Conservation (phyloP, 2,329 filamentous ascomycete species). For the Trichoderma afroharzianum region DNA sequence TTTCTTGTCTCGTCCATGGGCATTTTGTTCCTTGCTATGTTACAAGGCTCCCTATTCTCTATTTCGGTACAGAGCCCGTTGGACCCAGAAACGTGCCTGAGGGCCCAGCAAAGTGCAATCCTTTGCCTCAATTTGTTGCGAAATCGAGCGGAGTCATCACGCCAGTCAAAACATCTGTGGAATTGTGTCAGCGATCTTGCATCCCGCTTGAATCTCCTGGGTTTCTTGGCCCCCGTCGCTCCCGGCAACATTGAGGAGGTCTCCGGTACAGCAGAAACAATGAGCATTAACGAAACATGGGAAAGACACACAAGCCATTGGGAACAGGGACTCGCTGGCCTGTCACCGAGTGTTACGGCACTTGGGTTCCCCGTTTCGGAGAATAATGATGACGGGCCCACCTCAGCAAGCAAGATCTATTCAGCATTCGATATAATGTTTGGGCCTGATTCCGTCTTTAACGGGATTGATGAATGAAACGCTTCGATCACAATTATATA, state of each 20-base stretch:
- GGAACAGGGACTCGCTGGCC: neutral
- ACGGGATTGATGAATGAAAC: no score
- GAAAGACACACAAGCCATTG: neutral
- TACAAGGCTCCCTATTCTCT: neutral
- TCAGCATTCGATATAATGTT: neutral
- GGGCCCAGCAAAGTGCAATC: neutral
- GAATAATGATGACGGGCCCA: neutral
- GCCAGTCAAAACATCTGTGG: neutral
- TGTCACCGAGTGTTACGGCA: neutral
- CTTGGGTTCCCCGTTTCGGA: neutral
- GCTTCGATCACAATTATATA: neutral
- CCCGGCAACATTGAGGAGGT: neutral
- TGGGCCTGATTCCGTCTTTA: no score
- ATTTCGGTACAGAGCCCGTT: neutral
- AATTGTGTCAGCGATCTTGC: neutral
- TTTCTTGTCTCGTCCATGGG: neutral
- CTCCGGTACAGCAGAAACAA: neutral
- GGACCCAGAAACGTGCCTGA: neutral
- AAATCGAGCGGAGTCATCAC: neutral
- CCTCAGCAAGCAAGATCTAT: neutral
- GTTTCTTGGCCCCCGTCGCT: neutral
- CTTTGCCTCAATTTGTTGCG: neutral
- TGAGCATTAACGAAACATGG: neutral
- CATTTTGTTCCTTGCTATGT: neutral
- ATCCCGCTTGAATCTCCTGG: neutral